A percentile compares a stretch with the other conserved stretches of the same genome.
Conservation (phyloP, 2,329 filamentous ascomycete genomes). For the Aspergillus chevalieri region DNA sequence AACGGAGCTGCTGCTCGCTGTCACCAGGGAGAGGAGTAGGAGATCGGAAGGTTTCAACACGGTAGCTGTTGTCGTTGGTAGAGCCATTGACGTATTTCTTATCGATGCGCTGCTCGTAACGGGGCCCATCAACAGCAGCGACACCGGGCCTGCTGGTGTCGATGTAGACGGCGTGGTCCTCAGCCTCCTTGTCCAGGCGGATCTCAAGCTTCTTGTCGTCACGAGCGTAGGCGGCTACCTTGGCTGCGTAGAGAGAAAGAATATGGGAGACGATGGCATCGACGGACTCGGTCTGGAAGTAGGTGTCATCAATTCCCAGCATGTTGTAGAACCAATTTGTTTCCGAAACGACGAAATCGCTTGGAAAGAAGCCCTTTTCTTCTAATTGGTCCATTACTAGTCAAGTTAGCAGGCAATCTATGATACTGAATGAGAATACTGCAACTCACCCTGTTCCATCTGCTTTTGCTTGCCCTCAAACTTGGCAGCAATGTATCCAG, state of each 20-base stretch:
- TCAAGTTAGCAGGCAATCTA: neutral
- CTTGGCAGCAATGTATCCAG: constrained; percentile 89
- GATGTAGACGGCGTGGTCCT: constrained; percentile 95
- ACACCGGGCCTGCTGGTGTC: constrained; percentile 90
- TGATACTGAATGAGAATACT: neutral
- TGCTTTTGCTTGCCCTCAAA: constrained; percentile 91
- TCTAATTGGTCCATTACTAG: constrained; percentile 74
- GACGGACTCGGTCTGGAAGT: constrained; percentile 85
- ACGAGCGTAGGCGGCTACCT: constrained; percentile 86
- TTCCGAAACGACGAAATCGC: constrained; percentile 74
- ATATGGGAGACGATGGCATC: constrained; percentile 89
- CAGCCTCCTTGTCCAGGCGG: constrained; percentile 87
- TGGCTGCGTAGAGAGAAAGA: constrained; percentile 92
- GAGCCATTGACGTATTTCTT: constrained; percentile 87
- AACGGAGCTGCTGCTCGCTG: constrained; percentile 78
- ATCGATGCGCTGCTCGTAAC: constrained; percentile 90
- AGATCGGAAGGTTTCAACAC: constrained; percentile 95
- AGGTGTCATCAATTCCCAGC: constrained; percentile 96
- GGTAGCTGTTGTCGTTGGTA: constrained; percentile 66
- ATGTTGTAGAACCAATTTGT: constrained; percentile 96
- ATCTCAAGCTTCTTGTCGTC: constrained; percentile 95
- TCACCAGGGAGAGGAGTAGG: constrained; percentile 69
- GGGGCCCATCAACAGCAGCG: constrained; percentile 69
- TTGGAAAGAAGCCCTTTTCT: constrained; percentile 78
- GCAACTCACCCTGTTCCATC: constrained; percentile 67